Percentiles rank a stretch among this genome's conserved stretches.
phyloP scores from a whole-genome alignment of 192 early-diverging fungal species.

The Linnemannia schmuckeri region DNA sequence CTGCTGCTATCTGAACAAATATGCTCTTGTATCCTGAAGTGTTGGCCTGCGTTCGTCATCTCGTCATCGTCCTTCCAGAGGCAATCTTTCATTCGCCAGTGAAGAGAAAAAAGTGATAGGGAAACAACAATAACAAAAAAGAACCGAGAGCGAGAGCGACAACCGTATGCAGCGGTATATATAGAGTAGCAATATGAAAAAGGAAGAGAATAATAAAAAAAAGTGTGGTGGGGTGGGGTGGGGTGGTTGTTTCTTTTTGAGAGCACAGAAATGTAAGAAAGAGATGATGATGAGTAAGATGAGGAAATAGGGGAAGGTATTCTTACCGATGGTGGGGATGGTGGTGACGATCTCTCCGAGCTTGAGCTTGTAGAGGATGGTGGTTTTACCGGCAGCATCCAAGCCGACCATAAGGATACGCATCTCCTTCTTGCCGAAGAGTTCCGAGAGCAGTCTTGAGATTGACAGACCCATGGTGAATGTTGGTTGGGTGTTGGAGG shows the following conservation, averaged over 20 bases:
- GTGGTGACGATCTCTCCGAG: slow-evolving; percentile 99
- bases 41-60: background rate
- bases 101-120: background rate
- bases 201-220: background rate
- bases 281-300: background rate
- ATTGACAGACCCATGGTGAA: slow-evolving; percentile 86
- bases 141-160: background rate
- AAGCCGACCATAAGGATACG: slow-evolving; percentile 97
- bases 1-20: background rate
- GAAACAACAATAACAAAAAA: background rate
- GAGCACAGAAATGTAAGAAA: background rate
- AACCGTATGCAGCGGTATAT: background rate
- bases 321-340: slow-evolving; percentile 96
- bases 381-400: slow-evolving; percentile 98
- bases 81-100: background rate
- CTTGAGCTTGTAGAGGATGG: slow-evolving; percentile 99
- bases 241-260: background rate
- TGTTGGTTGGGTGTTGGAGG: slow-evolving; percentile 14
- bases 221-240: background rate
- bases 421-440: slow-evolving; percentile 96
- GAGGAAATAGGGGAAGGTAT: background rate
- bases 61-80: background rate
- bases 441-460: slow-evolving; percentile 79
- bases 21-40: background rate
- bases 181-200: background rate